Conservation (phyloP, 75 land plant species). For the Pinus tabuliformis region DNA sequence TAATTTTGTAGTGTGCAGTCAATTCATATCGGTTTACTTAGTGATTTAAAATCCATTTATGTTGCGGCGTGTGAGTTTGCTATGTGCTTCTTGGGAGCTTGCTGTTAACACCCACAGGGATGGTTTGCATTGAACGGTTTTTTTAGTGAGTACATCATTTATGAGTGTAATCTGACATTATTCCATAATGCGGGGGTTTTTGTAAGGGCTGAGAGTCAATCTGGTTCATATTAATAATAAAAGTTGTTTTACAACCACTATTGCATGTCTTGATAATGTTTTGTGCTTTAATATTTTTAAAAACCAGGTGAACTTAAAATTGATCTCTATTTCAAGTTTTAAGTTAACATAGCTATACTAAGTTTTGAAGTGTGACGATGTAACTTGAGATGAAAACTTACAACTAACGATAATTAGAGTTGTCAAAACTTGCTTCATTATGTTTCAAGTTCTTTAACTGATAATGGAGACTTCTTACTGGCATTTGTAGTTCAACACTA, state of each 20-base stretch:
- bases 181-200: not conserved
- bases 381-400: no score
- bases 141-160: not conserved
- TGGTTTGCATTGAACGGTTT: not conserved
- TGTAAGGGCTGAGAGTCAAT: not conserved
- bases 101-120: not conserved
- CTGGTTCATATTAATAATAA: not conserved
- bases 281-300: not conserved
- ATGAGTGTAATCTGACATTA: not conserved
- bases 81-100: conserved; percentile 3
- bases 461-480: no score
- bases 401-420: no score
- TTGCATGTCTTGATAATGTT: not conserved
- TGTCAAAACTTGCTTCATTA: no score
- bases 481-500: no score
- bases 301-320: no score
- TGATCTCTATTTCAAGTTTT: no score
- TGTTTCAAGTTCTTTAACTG: no score
- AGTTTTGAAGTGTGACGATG: no score
- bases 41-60: not conserved
- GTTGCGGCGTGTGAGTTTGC: not conserved
- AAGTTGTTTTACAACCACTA: not conserved
- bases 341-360: no score
- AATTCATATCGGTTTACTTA: not conserved
- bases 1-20: conserved; percentile 15